A percentile compares a stretch with the other conserved stretches of the same genome.
phyloP scores from a whole-genome alignment of 108 stramenopile genomes.

The Nitzschia putrida region DNA sequence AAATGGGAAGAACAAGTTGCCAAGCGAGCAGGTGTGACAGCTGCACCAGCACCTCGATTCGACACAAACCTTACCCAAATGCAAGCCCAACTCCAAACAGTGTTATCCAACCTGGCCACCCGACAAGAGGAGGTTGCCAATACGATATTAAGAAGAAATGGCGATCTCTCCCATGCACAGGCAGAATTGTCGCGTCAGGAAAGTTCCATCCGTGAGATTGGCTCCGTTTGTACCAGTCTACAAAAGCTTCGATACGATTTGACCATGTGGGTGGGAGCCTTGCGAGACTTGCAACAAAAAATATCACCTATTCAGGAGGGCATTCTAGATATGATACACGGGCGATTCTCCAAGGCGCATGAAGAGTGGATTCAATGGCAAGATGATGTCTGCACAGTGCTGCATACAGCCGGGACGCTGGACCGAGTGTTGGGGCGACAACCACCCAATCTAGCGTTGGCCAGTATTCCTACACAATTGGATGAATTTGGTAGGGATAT shows the following conservation, averaged over 20 bases:
- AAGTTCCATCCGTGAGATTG: constrained; percentile 34
- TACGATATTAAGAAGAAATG: constrained; percentile 29
- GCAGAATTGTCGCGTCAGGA: constrained; percentile 21
- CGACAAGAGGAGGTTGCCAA: constrained; percentile 49
- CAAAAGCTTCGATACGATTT: constrained; percentile 60
- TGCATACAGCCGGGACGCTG: constrained; percentile 44
- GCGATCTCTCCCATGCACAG: constrained; percentile 29
- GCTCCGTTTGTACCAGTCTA: constrained; percentile 70
- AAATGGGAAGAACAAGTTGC: constrained; percentile 71
- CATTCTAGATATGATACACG: constrained; percentile 39
- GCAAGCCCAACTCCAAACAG: constrained; percentile 37
- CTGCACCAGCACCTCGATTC: not conserved
- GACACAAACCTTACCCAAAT: constrained; percentile 32
- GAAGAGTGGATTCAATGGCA: constrained; percentile 51
- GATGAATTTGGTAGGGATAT: constrained; percentile 89
- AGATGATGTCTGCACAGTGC: constrained; percentile 53
- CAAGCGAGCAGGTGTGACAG: constrained; percentile 60
- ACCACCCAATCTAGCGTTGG: not conserved
- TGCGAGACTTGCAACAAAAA: constrained; percentile 63
- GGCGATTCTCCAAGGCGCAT: constrained; percentile 18
- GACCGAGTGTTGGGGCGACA: constrained; percentile 51
- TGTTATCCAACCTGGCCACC: constrained; percentile 39
- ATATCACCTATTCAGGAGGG: constrained; percentile 49
- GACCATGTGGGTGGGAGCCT: constrained; percentile 70
- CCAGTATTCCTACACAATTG: constrained; percentile 1